Evolutionary conservation across 2,329 filamentous ascomycete genomes (phyloP), one percentile per base, ranked within the genome.

Genomic region (Fusarium pseudoanthophilum): DNA sequence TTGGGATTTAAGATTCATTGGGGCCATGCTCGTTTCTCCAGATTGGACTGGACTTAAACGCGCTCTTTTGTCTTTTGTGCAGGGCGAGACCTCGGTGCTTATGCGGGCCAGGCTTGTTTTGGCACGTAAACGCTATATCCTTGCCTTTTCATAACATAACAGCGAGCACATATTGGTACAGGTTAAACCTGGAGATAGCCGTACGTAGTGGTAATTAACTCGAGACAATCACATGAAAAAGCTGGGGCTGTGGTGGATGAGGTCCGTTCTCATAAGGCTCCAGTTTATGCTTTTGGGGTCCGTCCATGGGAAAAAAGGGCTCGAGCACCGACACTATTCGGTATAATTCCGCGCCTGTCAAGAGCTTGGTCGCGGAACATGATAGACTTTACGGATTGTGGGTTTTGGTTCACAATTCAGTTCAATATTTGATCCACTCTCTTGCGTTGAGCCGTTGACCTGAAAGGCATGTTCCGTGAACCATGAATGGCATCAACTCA

Each of bases 41-140:
- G 37, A 53, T 48, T 60, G 16, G 21, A 43, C 42, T 39, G 16
- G 20, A 37, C 36, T 39, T 62, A 28, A n/a, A 55, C 24, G 34
- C 51, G 34, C 20, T 13, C 18, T 30, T 14, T 14, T 57, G 53
- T 52, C 46, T 49, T 48, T 48, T 48, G 21, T 46, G 20, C 56
- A 69, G 73, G 75, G 72, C 55, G 60, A 66, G 60, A 74, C 71
- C 52, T 77, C 75, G 75, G 75, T 76, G 75, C 75, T 77, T 76
- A 77, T 77, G 73, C 75, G 75, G 75, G 64, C 67, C 66, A 58
- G 16, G 26, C 34, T 58, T 61, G 40, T 65, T 69, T 60, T 59
- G 60, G 57, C 46, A 56, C 36, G n/a, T 28, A 52, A 45, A 67
- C 34, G 24, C 36, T 21, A 13, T 28, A 60, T 45, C 71, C 66